These are phyloP conservation scores for Zanthoxylum bungeanum DNA, from an alignment of 345 rosid species.

Conservation along the genomic window DNA sequence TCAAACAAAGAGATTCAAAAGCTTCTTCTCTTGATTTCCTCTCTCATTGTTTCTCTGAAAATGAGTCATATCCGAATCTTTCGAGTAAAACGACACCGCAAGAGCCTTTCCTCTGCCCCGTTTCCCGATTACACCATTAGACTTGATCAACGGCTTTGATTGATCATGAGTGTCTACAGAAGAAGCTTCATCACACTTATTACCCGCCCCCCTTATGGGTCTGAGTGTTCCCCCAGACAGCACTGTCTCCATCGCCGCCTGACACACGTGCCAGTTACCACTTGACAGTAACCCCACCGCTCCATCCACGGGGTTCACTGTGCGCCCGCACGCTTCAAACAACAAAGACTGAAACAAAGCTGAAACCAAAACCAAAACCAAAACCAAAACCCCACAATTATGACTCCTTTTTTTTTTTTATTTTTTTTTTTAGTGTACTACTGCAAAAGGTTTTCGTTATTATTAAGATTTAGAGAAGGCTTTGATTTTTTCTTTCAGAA, in stretches of 20 bases:
- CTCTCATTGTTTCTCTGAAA: slow-evolving; percentile 14
- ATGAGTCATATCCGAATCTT: slow-evolving; percentile 36
- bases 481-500: no score
- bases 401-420: no score
- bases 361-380: no score
- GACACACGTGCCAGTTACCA: slow-evolving; percentile 58
- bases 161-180: slow-evolving; percentile 16
- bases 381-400: no score
- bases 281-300: slow-evolving; percentile 55
- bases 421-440: no score
- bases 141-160: slow-evolving; percentile 21
- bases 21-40: slow-evolving; percentile 34
- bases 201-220: slow-evolving; percentile 37
- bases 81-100: slow-evolving; percentile 29
- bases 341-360: slow-evolving; percentile 59
- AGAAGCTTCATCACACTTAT: slow-evolving; percentile 39
- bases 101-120: slow-evolving; percentile 22
- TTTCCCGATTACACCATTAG: background rate
- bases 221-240: slow-evolving; percentile 39
- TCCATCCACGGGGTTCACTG: slow-evolving; percentile 62
- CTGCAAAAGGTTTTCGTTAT: no score
- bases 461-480: no score
- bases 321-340: slow-evolving; percentile 63
- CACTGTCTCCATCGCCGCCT: slow-evolving; percentile 52
- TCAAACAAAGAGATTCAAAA: slow-evolving; percentile 66